Evolutionary conservation across 108 stramenopile species (phyloP), one percentile per base, ranked within the genome.

Genomic region (Cyclotella cryptica): DNA sequence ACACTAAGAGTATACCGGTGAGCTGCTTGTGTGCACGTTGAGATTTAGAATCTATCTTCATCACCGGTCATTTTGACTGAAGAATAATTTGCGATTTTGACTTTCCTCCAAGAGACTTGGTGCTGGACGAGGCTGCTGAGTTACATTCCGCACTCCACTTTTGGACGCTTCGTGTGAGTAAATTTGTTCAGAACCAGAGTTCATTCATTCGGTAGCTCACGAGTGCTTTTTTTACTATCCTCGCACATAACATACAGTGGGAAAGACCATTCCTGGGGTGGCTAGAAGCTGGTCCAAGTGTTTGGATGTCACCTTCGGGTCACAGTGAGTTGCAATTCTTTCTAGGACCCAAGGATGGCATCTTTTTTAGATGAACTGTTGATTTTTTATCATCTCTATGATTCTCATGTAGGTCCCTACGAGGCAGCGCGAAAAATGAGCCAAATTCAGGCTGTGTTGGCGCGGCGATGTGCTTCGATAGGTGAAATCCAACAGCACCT

Each of bases 371-470:
- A 3, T n/a, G 1, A 49, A 49, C 47, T 3, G 6, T 49, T 7
- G n/a, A 17, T n/a, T 49, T n/a, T 2, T 63, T 41, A 63, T 63
- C 35, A 13, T 12, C 12, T 41, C 2, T 41, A 19, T 39, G 1
- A 15, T 41, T 41, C 13, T 35, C 39, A 14, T 13, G 1, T 26
- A 66, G 65, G 65, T 47, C 94, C 93, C 43, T 77, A 88, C 41
- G 57, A 57, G 14, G 76, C 92, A 10, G 92, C 91, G n/a, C 82
- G 78, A 57, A 91, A 91, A 70, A 91, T 96, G 13, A 87, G 92
- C 7, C 91, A 96, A 65, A 88, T 92, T 51, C 94, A 96, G 77
- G 92, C 92, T 15, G 92, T 96, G 9, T 53, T 96, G 12, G 94
- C 92, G 13, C 69, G 94, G 43, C 77, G 94, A 45, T 91, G 91